Percentiles rank a stretch among this genome's conserved stretches.
Conservation (phyloP, 2,329 filamentous ascomycete species). For the Bipolaris gigantea region DNA sequence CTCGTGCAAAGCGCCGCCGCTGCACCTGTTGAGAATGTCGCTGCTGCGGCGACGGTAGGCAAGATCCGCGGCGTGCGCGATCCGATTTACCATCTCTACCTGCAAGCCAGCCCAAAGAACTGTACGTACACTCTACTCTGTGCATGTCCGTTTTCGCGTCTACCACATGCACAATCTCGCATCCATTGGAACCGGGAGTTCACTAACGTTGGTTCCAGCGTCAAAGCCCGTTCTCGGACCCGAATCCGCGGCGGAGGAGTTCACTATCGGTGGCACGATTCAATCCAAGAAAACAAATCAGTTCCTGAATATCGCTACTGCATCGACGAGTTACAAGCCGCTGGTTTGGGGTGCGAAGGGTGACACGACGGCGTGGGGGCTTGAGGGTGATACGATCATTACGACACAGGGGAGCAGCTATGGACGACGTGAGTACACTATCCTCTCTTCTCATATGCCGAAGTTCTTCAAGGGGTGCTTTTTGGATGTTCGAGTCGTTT, state of each 20-base stretch:
- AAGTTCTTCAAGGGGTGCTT: neutral
- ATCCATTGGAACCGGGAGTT: neutral
- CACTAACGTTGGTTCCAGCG: conserved; percentile 17
- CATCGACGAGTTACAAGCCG: conserved; percentile 56
- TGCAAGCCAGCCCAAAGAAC: conserved; percentile 53
- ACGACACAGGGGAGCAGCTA: conserved; percentile 50
- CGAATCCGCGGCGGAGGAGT: conserved; percentile 54
- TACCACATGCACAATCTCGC: neutral
- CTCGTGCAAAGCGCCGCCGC: conserved; percentile 8
- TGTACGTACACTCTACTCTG: conserved; percentile 21
- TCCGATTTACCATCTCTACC: conserved; percentile 58
- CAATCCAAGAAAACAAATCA: conserved; percentile 53
- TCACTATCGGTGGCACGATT: conserved; percentile 55
- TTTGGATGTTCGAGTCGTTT: neutral
- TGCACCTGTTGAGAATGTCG: conserved; percentile 13
- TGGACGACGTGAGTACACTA: conserved; percentile 44
- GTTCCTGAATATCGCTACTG: conserved; percentile 54
- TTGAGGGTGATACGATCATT: conserved; percentile 55
- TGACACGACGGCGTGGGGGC: conserved; percentile 54
- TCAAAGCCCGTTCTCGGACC: conserved; percentile 56
- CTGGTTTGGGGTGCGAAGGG: conserved; percentile 50
- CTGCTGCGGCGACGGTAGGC: conserved; percentile 46
- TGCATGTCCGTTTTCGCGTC: neutral
- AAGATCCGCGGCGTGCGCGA: conserved; percentile 55
- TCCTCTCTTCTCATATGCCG: neutral